phyloP scores from a whole-genome alignment of 306 rosid species.

The Dryas alaskensis region DNA sequence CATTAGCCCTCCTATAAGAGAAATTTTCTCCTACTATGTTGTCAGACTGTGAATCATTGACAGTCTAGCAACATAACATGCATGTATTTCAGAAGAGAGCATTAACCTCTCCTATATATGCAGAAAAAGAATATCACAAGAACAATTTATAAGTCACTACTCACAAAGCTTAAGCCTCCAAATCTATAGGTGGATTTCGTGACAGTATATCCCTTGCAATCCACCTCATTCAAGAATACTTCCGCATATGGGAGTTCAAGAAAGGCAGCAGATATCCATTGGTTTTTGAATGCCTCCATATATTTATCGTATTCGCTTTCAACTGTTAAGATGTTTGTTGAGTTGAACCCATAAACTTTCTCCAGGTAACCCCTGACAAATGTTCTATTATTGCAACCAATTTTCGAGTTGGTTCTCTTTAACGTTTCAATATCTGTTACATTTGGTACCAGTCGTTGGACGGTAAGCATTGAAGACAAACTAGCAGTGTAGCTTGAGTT shows the following conservation, averaged over 20 bases:
- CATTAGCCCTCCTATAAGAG: no score
- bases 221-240: conserved; percentile 32
- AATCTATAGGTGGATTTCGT: conserved; percentile 36
- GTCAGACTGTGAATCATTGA: no score
- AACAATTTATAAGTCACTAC: conserved; percentile 11
- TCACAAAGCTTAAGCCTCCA: conserved; percentile 72
- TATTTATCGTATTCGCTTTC: conserved; percentile 2
- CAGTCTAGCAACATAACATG: no score
- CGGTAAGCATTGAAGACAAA: conserved; percentile 56
- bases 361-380: background rate
- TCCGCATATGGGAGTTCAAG: conserved; percentile 60
- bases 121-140: background rate
- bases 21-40: no score
- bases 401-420: conserved; percentile 28
- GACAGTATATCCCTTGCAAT: conserved; percentile 44
- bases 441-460: conserved; percentile 27
- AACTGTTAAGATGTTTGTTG: background rate
- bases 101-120: no score
- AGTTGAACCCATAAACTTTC: no score
- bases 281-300: conserved; percentile 17
- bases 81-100: no score
- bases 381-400: conserved; percentile 40
- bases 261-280: conserved; percentile 52
- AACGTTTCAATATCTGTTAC: conserved; percentile 45
- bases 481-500: conserved; percentile 70